These are phyloP conservation scores for Neurospora sp. DNA, from an alignment of 495 filamentous ascomycete genomes.

Conservation along the genomic window DNA sequence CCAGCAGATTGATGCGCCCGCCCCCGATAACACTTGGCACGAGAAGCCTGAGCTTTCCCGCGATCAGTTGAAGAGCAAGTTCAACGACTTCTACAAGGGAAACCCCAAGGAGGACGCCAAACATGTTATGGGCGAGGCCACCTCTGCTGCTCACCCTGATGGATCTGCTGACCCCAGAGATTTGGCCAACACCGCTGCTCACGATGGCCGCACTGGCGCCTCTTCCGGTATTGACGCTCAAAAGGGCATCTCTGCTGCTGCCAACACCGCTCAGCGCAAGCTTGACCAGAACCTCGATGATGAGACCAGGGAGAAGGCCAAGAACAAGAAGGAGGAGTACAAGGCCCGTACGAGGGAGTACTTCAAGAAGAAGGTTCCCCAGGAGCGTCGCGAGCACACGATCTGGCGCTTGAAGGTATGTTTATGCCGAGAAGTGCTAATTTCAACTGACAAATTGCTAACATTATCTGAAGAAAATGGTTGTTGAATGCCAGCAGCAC, in stretches of 20 bases:
- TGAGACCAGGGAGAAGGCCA: slow-evolving; percentile 50
- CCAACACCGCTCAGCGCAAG: slow-evolving; percentile 38
- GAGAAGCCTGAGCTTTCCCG: slow-evolving; percentile 71
- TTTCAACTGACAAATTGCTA: neutral
- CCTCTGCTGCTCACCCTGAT: slow-evolving; percentile 17
- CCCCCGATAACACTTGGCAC: slow-evolving; percentile 88
- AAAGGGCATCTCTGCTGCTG: slow-evolving; percentile 38
- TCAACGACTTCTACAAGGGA: slow-evolving; percentile 47
- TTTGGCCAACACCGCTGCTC: slow-evolving; percentile 13
- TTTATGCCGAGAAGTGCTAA: too few species aligned
- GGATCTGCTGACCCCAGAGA: slow-evolving; percentile 15
- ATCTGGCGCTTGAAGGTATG: slow-evolving; percentile 74
- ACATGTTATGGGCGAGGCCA: slow-evolving; percentile 19
- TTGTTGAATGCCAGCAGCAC: slow-evolving; percentile 90
- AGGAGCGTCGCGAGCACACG: slow-evolving; percentile 88
- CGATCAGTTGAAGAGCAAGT: slow-evolving; percentile 56
- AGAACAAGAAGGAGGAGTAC: slow-evolving; percentile 29
- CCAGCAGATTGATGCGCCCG: slow-evolving; percentile 65
- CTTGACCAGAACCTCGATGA: slow-evolving; percentile 45
- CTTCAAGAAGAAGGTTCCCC: slow-evolving; percentile 69
- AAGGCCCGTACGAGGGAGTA: slow-evolving; percentile 59
- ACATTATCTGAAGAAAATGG: slow-evolving; percentile 57
- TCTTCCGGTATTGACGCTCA: slow-evolving; percentile 44
- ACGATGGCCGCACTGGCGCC: slow-evolving; percentile 20
- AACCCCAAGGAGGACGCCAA: slow-evolving; percentile 44